Percentiles rank a stretch among this genome's conserved stretches.
phyloP scores from a whole-genome alignment of 1,139 yeast species.

The Pichia sp. region DNA sequence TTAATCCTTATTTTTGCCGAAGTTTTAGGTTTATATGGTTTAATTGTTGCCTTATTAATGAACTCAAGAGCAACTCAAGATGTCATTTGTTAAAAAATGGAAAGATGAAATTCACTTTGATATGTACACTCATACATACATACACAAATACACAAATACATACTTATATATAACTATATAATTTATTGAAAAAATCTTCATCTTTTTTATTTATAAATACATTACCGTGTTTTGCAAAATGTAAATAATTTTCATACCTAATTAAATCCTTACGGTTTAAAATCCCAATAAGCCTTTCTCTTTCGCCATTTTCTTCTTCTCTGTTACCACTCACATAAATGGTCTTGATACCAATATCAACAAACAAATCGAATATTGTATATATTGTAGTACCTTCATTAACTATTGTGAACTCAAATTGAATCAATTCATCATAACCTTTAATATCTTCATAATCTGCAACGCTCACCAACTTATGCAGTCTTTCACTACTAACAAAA shows the following conservation, averaged over 20 bases:
- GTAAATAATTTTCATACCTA: slow-evolving; percentile 39
- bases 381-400: slow-evolving; percentile 51
- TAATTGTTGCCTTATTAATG: slow-evolving; percentile 93
- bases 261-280: slow-evolving; percentile 64
- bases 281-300: slow-evolving; percentile 50
- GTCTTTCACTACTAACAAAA: slow-evolving; percentile 17
- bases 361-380: slow-evolving; percentile 60
- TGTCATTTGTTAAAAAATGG: slow-evolving; percentile 71
- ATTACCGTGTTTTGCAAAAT: slow-evolving; percentile 24
- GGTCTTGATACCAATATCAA: slow-evolving; percentile 73
- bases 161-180: slow-evolving; percentile 9
- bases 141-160: neutral
- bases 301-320: too few relatives aligned
- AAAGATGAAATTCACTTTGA: too few relatives aligned
- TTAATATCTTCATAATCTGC: slow-evolving; percentile 9
- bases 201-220: slow-evolving; percentile 21
- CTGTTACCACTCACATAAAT: slow-evolving; percentile 59
- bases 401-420: slow-evolving; percentile 59
- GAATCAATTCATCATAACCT: slow-evolving; percentile 39
- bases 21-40: slow-evolving; percentile 94
- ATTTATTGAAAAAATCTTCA: slow-evolving; percentile 14
- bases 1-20: slow-evolving; percentile 96
- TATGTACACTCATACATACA: neutral
- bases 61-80: slow-evolving; percentile 97
- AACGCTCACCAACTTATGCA: slow-evolving; percentile 9